Conservation (phyloP, 177 flowering plant genomes). For the Telopea speciosissima region DNA sequence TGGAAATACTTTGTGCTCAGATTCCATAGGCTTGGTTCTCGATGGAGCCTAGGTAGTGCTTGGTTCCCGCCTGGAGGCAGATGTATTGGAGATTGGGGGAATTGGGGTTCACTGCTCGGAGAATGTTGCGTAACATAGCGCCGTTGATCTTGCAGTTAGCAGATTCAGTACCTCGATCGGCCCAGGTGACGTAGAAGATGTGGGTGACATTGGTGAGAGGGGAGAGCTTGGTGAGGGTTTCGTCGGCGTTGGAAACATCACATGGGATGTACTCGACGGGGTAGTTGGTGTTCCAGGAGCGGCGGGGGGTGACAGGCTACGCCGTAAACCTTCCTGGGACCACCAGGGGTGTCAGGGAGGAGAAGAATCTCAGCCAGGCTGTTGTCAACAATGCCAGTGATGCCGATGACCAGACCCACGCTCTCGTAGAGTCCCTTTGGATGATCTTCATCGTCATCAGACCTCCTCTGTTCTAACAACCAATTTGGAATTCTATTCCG, state of each 20-base stretch:
- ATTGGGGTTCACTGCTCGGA: constrained; percentile 45
- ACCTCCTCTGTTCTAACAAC: constrained; percentile 35
- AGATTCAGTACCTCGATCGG: constrained; percentile 26
- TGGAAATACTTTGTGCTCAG: constrained; percentile 43
- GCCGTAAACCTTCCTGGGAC: constrained; percentile 75
- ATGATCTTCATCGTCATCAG: constrained; percentile 32
- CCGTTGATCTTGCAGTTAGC: constrained; percentile 51
- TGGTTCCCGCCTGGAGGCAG: constrained; percentile 64
- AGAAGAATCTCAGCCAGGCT: constrained; percentile 68
- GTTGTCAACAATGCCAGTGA: constrained; percentile 61
- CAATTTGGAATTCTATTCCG: neutral
- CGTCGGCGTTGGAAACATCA: constrained; percentile 36
- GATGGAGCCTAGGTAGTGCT: constrained; percentile 54
- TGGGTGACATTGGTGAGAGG: constrained; percentile 53
- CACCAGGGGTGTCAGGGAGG: constrained; percentile 63
- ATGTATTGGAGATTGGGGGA: constrained; percentile 58
- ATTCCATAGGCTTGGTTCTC: constrained; percentile 60
- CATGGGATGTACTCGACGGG: constrained; percentile 59
- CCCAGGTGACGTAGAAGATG: constrained; percentile 52
- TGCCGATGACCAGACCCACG: constrained; percentile 50
- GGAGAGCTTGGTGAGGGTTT: constrained; percentile 43
- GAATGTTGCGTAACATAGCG: constrained; percentile 61
- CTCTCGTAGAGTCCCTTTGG: constrained; percentile 18
- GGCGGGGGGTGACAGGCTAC: constrained; percentile 55
- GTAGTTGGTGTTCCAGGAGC: constrained; percentile 41